Base-by-base conservation (phyloP, 2,329 filamentous ascomycete genomes). In the Aspergillus cejpii region DNA sequence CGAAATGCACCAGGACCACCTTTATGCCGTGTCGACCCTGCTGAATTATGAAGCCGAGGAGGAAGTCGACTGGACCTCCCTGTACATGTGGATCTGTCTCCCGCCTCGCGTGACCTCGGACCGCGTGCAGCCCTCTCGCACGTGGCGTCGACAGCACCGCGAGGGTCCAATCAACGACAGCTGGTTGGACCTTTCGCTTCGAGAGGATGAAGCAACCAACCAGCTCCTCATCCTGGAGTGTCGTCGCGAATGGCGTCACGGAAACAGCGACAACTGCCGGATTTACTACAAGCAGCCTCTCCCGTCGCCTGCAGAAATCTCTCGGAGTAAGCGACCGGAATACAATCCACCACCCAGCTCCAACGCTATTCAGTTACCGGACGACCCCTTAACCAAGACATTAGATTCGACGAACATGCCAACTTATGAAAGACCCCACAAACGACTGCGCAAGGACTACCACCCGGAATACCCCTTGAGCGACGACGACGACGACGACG, bases 101-200 rank as follows among this genome's bases (percentile, higher is more conserved):
- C 77, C 76, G 1, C 68, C 87, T 8, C 51, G 53, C 5, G 47
- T 54, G 6, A 56, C 70, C 24, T 60, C 67, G 2, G 71, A 74
- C 6, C 44, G 66, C 21, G 52, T 72, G n/a, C 66, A 75, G 50
- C 66, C 69, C n/a, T 72, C 73, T 43, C 66, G 69, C 15, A 73
- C 83, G 36, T 87, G 81, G 76, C 74, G 84, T 6, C 77, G 84
- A 12, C 74, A 83, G 39, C 81, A 87, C 53, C 69, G 68, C 21
- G 84, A 89, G 60, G 85, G 85, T 0, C 78, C 83, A 0, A 80
- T 88, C 12, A 84, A 89, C 52, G 81, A 88, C 54, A 76, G 83
- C 2, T 90, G 85, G 84, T 83, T 79, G 0, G 78, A 80, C 45
- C 66, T 90, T 3, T 75, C 75, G 3, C 67, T 89, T 1, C 74